Conservation (phyloP, 495 filamentous ascomycete species). For the Hapsidospora chrysogenum region DNA sequence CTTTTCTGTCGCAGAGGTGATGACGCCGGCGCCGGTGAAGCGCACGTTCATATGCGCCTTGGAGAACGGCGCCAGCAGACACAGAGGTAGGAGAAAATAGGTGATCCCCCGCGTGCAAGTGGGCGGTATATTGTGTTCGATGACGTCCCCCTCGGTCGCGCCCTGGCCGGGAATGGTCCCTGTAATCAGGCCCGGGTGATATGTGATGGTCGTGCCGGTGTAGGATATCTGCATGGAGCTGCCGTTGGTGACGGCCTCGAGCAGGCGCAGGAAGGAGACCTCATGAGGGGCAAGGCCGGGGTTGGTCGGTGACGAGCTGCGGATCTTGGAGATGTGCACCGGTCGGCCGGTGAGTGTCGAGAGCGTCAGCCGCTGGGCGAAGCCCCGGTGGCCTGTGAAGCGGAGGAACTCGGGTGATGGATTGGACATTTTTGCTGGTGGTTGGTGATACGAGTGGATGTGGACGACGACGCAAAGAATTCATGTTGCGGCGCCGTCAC, state of each 20-base stretch:
- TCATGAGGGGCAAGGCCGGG: constrained; percentile 86
- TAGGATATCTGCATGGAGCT: constrained; percentile 85
- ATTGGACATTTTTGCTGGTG: constrained; percentile 21
- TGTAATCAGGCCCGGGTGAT: constrained; percentile 81
- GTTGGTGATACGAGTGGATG: background rate
- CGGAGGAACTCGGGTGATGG: constrained; percentile 31
- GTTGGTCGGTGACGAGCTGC: constrained; percentile 61
- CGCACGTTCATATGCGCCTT: constrained; percentile 77
- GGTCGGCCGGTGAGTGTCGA: constrained; percentile 80
- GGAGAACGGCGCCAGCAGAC: constrained; percentile 81
- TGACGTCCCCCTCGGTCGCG: constrained; percentile 47
- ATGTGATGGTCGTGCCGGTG: constrained; percentile 81
- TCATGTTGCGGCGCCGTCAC: too few relatives aligned
- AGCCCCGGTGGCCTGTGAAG: constrained; percentile 69
- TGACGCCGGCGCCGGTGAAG: constrained; percentile 83
- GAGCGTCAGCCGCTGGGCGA: constrained; percentile 73
- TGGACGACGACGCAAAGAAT: too few relatives aligned
- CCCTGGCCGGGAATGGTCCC: constrained; percentile 53
- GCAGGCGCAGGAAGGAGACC: constrained; percentile 85
- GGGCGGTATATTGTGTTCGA: constrained; percentile 61
- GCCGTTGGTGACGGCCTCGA: constrained; percentile 93
- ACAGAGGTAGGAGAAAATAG: constrained; percentile 83
- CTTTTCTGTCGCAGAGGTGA: constrained; percentile 61
- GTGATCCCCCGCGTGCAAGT: constrained; percentile 65
- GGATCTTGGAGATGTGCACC: constrained; percentile 85